Evolutionary conservation across 148 eudicot species (phyloP).

Genomic region (Camellia sinensis): DNA sequence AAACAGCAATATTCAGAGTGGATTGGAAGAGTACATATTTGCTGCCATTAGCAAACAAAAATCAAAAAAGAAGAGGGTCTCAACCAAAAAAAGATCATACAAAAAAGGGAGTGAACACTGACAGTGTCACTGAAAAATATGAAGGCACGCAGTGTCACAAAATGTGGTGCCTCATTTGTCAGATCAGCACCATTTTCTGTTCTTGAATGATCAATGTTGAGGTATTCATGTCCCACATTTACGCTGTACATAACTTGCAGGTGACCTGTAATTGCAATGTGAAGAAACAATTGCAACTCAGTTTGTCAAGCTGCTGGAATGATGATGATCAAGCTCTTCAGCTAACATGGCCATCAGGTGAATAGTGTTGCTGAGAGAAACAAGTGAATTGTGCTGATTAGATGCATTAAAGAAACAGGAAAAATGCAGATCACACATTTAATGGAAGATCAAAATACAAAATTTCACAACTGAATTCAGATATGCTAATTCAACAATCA

Average conservation of each 20-base stretch:
- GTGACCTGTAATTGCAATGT: not conserved
- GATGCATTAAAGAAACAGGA: not conserved
- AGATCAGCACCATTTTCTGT: not conserved
- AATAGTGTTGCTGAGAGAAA: conserved; percentile 8
- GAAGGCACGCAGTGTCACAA: not conserved
- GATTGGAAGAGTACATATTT: not conserved
- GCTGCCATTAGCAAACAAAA: not conserved
- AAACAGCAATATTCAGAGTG: not conserved
- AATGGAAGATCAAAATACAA: not conserved
- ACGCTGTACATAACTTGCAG: not conserved
- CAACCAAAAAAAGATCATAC: not conserved
- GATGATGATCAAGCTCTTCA: not conserved
- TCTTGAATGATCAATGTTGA: not conserved
- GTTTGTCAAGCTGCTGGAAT: not conserved
- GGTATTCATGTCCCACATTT: not conserved
- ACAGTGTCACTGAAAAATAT: not conserved
- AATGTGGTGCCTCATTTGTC: not conserved
- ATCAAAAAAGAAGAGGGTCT: not conserved
- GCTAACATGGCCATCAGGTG: not conserved
- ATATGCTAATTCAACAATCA: not conserved
- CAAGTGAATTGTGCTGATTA: not conserved
- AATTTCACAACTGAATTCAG: not conserved
- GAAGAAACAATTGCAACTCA: not conserved
- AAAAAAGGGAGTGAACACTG: not conserved
- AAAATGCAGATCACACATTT: not conserved